Base-by-base conservation (phyloP, 805 yeast genomes). In the Yarrowia divulgata region DNA sequence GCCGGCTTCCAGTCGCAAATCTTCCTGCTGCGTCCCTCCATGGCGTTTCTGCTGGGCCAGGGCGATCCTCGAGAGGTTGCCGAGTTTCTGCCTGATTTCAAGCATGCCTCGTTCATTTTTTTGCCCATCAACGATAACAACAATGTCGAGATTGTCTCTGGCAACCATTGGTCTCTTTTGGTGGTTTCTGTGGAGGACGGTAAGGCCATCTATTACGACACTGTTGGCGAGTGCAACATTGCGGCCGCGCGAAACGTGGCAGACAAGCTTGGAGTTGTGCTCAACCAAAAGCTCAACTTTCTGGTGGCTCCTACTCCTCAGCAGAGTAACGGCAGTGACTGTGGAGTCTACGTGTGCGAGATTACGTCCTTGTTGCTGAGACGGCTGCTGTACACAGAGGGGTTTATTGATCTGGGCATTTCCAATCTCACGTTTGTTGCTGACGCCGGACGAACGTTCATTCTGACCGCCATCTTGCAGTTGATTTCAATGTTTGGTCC, bases 111-210 rank as follows among this genome's bases (percentile, higher is more conserved):
- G 14, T 85, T 87, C 72, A 81, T 90, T 0, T 89, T 90, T 71
- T 75, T 89, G 48, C 95, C 94, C 0, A 80, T 89, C 37, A 90
- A 89, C 75, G 89, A 86, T 74, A 87, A 85, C 70, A 88, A 83
- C 57, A 89, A 87, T 68, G 79, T 86, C 40, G 88, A 83, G 58
- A 85, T 84, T 1, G 90, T 86, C 71, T 87, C 88, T 18, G 95
- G 94, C 1, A 87, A 87, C 57, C 95, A 90, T 77, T 90, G 96
- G 95, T 87, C 90, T 0, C 77, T 90, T 16, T 81, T 88, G 14
- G 82, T 90, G 16, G 79, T 87, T 8, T 82, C 84, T 42, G 71
- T 84, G 9, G 76, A 82, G 14, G 88, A 85, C 49, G 77, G 79
- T 18, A 80, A 78, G 40, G 84, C 88, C 2, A 81, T 80, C 29